Conservation (phyloP, 2,329 filamentous ascomycete genomes). For the Botrytis aclada region DNA sequence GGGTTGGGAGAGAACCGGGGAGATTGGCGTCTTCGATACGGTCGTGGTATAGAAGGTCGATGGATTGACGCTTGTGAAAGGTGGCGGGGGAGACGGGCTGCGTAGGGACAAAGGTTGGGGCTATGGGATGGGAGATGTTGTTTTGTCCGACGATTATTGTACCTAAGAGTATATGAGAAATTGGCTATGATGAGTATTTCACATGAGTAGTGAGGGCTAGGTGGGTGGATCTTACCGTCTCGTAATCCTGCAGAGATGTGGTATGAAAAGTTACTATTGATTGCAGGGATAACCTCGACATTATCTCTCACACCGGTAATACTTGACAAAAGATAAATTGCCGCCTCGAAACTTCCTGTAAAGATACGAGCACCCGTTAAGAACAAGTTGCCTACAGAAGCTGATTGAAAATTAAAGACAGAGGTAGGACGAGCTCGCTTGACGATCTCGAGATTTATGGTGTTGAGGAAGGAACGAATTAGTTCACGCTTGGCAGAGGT, state of each 20-base stretch:
- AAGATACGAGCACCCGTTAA: slow-evolving; percentile 84
- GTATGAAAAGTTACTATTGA: slow-evolving; percentile 93
- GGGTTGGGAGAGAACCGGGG: slow-evolving; percentile 73
- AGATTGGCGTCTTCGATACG: slow-evolving; percentile 75
- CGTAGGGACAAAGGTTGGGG: slow-evolving; percentile 24
- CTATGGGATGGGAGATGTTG: slow-evolving; percentile 75
- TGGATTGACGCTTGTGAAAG: slow-evolving; percentile 26
- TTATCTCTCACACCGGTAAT: slow-evolving; percentile 79
- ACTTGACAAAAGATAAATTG: slow-evolving; percentile 83
- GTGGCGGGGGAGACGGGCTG: slow-evolving; percentile 25
- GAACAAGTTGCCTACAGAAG: slow-evolving; percentile 76
- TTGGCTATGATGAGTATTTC: background rate
- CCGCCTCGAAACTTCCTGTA: slow-evolving; percentile 86
- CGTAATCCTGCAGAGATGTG: slow-evolving; percentile 83
- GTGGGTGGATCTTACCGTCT: slow-evolving; percentile 55
- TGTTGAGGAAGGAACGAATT: slow-evolving; percentile 73
- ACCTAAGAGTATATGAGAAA: background rate
- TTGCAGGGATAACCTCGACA: slow-evolving; percentile 78
- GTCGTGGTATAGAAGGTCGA: slow-evolving; percentile 56
- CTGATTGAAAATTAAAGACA: slow-evolving; percentile 73
- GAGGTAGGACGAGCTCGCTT: slow-evolving; percentile 71
- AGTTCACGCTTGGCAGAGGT: slow-evolving; percentile 71
- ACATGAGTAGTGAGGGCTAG: too few relatives aligned
- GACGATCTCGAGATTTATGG: slow-evolving; percentile 73
- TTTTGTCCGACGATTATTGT: slow-evolving; percentile 78